phyloP scores from a whole-genome alignment of 495 filamentous ascomycete genomes.

The Podospora australis region DNA sequence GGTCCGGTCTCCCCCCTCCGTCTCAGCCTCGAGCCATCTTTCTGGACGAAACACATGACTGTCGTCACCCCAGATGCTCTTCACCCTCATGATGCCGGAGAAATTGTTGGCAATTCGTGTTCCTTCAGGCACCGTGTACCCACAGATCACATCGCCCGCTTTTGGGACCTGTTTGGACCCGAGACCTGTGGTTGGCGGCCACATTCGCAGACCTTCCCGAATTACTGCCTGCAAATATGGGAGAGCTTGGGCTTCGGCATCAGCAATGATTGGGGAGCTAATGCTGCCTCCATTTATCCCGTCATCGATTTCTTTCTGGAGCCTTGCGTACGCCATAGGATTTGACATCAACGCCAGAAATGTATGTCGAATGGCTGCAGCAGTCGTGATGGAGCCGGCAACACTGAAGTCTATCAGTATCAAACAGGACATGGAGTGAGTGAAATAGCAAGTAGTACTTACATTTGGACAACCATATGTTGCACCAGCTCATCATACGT shows the following conservation, averaged over 20 bases:
- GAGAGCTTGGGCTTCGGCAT: conserved; percentile 33
- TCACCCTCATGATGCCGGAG: conserved; percentile 24
- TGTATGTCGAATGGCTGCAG: conserved; percentile 51
- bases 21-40: conserved; percentile 41
- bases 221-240: conserved; percentile 45
- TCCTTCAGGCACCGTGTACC: conserved; percentile 48
- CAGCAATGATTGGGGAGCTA: conserved; percentile 14
- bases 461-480: conserved; percentile 19
- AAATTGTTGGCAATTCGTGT: conserved; percentile 42
- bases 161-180: conserved; percentile 41
- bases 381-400: conserved; percentile 61
- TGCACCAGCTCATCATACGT: conserved; percentile 19
- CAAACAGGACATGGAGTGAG: neutral
- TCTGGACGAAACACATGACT: conserved; percentile 44
- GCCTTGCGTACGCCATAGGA: conserved; percentile 38
- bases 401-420: conserved; percentile 31
- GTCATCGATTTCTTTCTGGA: conserved; percentile 53
- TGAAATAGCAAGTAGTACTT: conserved; percentile 15
- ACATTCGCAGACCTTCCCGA: conserved; percentile 41
- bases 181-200: conserved; percentile 35
- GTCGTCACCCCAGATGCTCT: conserved; percentile 33
- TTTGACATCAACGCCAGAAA: conserved; percentile 47
- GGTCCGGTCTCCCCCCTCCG: conserved; percentile 21
- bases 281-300: conserved; percentile 26
- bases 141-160: conserved; percentile 46